Evolutionary conservation across 768 basidiomycete species (phyloP).

Genomic region (Pisolithus microcarpus): DNA sequence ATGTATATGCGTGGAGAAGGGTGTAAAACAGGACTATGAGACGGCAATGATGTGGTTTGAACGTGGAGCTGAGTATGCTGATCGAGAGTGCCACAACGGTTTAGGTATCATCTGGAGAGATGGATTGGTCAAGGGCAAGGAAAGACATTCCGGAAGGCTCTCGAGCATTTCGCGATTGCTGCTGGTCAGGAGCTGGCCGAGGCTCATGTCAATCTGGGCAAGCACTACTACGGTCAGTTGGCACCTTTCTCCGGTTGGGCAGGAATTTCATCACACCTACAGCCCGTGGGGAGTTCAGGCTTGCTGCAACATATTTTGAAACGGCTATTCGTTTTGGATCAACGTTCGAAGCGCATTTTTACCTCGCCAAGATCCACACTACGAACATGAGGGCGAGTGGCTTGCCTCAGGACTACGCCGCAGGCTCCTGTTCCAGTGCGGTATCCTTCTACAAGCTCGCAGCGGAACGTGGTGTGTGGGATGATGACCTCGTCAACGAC

Average conservation of each 20-base stretch:
- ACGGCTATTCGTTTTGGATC: conserved; percentile 81
- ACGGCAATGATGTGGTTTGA: conserved; percentile 93
- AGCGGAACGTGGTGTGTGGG: conserved; percentile 85
- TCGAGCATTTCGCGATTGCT: conserved; percentile 65
- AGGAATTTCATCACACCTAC: conserved; percentile 4
- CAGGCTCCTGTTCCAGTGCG: conserved; percentile 81
- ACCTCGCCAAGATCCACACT: conserved; percentile 79
- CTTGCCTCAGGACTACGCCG: conserved; percentile 41
- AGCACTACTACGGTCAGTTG: conserved; percentile 56
- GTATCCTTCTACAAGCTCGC: conserved; percentile 93
- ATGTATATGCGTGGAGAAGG: conserved; percentile 96
- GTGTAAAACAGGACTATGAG: conserved; percentile 62
- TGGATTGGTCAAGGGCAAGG: conserved; percentile 64
- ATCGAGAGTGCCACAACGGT: conserved; percentile 84
- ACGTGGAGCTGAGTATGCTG: conserved; percentile 70
- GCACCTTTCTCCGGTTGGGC: not conserved
- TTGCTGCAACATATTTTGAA: conserved; percentile 75
- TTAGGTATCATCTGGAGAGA: conserved; percentile 91
- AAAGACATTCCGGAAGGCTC: conserved; percentile 61
- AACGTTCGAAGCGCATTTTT: conserved; percentile 91
- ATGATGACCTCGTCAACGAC: conserved; percentile 71
- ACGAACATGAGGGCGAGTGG: conserved; percentile 38
- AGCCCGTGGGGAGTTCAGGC: conserved; percentile 64
- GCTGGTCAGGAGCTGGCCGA: conserved; percentile 87
- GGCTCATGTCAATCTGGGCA: conserved; percentile 86